Conservation (phyloP, 305 asterid species). For the Fraxinus greggii region DNA sequence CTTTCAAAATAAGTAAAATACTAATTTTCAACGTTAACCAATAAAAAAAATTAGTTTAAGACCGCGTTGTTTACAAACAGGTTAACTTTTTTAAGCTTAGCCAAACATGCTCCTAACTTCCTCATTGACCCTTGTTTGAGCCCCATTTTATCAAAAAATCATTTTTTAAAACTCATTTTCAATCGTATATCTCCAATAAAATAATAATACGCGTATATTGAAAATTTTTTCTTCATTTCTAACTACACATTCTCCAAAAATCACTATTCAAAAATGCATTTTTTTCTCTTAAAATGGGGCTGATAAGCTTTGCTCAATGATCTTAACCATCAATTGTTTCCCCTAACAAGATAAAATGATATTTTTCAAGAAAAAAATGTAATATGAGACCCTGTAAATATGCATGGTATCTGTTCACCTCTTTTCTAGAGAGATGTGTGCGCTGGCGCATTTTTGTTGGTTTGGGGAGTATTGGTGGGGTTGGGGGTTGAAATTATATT, state of each 20-base stretch:
- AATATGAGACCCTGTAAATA: not conserved
- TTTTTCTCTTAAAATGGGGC: too few species aligned
- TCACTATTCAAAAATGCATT: too few species aligned
- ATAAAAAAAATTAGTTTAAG: too few species aligned
- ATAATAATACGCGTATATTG: too few species aligned
- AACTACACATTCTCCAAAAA: too few species aligned
- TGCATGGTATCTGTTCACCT: not conserved
- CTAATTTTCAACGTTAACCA: not conserved
- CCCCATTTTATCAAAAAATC: too few species aligned
- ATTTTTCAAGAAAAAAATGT: not conserved
- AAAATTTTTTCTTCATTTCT: too few species aligned
- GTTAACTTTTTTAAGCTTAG: not conserved
- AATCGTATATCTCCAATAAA: too few species aligned
- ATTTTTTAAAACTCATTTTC: too few species aligned
- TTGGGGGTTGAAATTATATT: not conserved
- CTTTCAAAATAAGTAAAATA: not conserved
- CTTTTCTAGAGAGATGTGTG: not conserved
- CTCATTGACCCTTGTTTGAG: too few species aligned
- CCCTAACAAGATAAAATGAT: not conserved
- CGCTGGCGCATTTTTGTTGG: too few species aligned
- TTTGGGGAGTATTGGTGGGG: too few species aligned
- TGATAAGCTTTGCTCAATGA: not conserved
- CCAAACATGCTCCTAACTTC: not conserved
- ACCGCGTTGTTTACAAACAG: not conserved
- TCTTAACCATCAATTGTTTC: not conserved